A percentile compares a stretch with the other conserved stretches of the same genome.
Evolutionary conservation across 768 basidiomycete genomes (phyloP).

Genomic region (Mycena galopus): DNA sequence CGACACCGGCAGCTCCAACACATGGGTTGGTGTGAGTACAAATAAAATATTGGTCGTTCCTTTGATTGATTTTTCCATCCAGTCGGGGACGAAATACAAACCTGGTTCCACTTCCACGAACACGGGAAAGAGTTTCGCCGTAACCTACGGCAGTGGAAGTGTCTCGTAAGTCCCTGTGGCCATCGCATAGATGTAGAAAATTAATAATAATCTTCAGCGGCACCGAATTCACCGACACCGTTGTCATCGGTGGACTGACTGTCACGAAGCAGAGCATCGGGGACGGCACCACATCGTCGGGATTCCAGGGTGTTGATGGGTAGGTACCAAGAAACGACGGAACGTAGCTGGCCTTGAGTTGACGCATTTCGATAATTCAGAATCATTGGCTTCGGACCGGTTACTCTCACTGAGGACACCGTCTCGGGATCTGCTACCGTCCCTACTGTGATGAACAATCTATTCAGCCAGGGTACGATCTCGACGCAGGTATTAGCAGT

Average conservation of each 20-base stretch:
- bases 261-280: constrained; percentile 2
- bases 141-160: no score
- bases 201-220: background rate
- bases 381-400: constrained; percentile 19
- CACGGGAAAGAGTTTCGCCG: no score
- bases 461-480: constrained; percentile 8
- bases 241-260: background rate
- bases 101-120: no score
- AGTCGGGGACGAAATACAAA: no score
- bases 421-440: background rate
- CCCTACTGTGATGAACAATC: constrained; percentile 14
- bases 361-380: background rate
- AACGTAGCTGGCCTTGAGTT: no score
- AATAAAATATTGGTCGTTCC: no score
- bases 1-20: no score
- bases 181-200: no score
- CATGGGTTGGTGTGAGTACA: no score
- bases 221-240: constrained; percentile 24
- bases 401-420: constrained; percentile 11
- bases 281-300: background rate
- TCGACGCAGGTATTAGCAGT: background rate
- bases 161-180: no score
- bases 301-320: constrained; percentile 16
- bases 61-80: no score
- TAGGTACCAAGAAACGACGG: background rate